phyloP scores from a whole-genome alignment of 139 green algal genomes.

The Chlamydomonas incerta region DNA sequence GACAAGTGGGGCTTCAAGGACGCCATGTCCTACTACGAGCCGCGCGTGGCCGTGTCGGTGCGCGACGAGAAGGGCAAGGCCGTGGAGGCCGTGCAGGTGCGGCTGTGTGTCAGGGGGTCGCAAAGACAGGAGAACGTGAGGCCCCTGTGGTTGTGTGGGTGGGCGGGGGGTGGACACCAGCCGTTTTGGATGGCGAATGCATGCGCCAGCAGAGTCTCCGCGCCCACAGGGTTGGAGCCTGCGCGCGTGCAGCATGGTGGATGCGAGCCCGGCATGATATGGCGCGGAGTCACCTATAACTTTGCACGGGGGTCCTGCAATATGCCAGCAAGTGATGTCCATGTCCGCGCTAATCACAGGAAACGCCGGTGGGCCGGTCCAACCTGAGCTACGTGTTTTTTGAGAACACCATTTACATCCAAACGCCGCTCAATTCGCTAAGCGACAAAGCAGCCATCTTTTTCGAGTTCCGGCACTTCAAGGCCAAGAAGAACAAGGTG shows the following conservation, averaged over 20 bases:
- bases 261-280: no score
- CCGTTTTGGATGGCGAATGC: no score
- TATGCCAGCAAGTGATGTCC: no score
- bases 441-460: slow-evolving; percentile 64
- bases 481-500: slow-evolving; percentile 81
- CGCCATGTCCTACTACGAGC: slow-evolving; percentile 56
- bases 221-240: no score
- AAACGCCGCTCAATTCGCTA: slow-evolving; percentile 68
- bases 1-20: slow-evolving; percentile 77
- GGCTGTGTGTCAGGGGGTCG: no score
- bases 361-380: slow-evolving; percentile 50
- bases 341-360: slow-evolving; percentile 40
- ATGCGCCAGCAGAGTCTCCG: no score
- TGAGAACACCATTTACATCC: slow-evolving; percentile 68
- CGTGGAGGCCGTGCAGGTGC: slow-evolving; percentile 65
- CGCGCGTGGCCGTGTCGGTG: slow-evolving; percentile 67
- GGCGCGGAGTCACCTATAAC: no score
- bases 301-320: no score
- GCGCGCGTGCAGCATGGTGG: no score
- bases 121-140: no score
- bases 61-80: slow-evolving; percentile 57
- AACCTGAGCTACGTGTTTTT: slow-evolving; percentile 66
- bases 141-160: no score
- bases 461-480: slow-evolving; percentile 83
- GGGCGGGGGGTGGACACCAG: no score